Evolutionary conservation across 306 rosid species (phyloP).

Genomic region (Astragalus glycyphyllos): DNA sequence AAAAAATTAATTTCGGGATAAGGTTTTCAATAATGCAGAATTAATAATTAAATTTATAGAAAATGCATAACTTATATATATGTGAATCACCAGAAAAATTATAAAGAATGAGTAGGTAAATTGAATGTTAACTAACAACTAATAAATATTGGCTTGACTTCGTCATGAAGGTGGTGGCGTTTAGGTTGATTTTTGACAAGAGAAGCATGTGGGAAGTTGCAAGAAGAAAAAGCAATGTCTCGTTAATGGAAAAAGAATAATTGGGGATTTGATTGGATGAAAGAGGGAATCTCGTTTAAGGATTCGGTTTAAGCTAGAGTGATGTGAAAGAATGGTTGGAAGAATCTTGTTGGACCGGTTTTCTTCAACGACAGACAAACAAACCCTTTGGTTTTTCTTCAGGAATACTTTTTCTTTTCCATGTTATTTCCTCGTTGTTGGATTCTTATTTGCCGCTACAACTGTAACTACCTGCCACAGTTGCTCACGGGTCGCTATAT

Average conservation of each 20-base stretch:
- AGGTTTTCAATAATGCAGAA: conserved; percentile 3
- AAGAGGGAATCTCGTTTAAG: background rate
- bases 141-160: conserved; percentile 30
- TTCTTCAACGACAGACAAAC: conserved; percentile 53
- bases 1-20: background rate
- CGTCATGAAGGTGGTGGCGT: conserved; percentile 29
- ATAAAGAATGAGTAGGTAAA: conserved; percentile 1
- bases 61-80: too few species aligned
- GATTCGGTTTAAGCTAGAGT: background rate
- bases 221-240: conserved; percentile 1
- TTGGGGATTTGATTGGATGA: conserved; percentile 1
- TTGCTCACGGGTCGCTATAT: conserved; percentile 43
- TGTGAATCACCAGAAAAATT: background rate
- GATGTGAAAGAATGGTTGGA: conserved; percentile 42
- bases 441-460: conserved; percentile 31
- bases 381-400: conserved; percentile 41
- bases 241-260: background rate
- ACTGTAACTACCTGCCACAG: conserved; percentile 10
- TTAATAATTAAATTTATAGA: background rate
- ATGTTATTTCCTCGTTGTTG: background rate
- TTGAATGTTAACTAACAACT: conserved; percentile 2
- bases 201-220: conserved; percentile 41
- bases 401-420: conserved; percentile 9
- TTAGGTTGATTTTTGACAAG: conserved; percentile 36
- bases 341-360: conserved; percentile 44